A percentile compares a stretch with the other conserved stretches of the same genome.
These are phyloP conservation scores for Akanthomyces muscarius DNA, from an alignment of 2,329 filamentous ascomycete genomes.

Conservation along the genomic window DNA sequence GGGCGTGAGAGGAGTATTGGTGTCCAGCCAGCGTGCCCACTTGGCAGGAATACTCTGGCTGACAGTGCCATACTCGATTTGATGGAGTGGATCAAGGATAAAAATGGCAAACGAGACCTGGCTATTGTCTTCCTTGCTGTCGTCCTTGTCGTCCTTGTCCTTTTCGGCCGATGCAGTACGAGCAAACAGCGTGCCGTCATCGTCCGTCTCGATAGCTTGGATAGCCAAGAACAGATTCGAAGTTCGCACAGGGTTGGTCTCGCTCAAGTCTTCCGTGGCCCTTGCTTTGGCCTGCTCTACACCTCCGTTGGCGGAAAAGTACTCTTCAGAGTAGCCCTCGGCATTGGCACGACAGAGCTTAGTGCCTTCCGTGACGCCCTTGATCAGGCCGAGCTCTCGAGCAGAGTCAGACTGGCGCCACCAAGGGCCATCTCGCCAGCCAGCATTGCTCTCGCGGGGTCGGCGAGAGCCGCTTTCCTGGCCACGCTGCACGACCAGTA, in stretches of 20 bases:
- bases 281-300: conserved; percentile 75
- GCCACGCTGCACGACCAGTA: conserved; percentile 90
- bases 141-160: conserved; percentile 44
- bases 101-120: conserved; percentile 72
- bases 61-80: conserved; percentile 78
- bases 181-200: conserved; percentile 65
- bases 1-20: conserved; percentile 55
- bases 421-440: conserved; percentile 95
- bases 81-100: conserved; percentile 83
- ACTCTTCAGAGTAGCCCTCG: conserved; percentile 82
- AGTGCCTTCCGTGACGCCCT: conserved; percentile 78
- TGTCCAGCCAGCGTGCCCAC: conserved; percentile 92
- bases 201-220: conserved; percentile 71
- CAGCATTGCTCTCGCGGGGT: conserved; percentile 55
- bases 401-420: conserved; percentile 71
- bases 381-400: conserved; percentile 75
- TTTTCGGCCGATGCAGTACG: conserved; percentile 49
- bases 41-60: conserved; percentile 78
- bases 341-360: conserved; percentile 88
- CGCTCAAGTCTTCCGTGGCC: conserved; percentile 73
- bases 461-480: conserved; percentile 73
- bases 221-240: conserved; percentile 95
- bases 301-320: conserved; percentile 73
- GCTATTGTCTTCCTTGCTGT: conserved; percentile 52
- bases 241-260: conserved; percentile 83